Evolutionary conservation across 768 basidiomycete genomes (phyloP).

Genomic region (Lactarius trivialis): DNA sequence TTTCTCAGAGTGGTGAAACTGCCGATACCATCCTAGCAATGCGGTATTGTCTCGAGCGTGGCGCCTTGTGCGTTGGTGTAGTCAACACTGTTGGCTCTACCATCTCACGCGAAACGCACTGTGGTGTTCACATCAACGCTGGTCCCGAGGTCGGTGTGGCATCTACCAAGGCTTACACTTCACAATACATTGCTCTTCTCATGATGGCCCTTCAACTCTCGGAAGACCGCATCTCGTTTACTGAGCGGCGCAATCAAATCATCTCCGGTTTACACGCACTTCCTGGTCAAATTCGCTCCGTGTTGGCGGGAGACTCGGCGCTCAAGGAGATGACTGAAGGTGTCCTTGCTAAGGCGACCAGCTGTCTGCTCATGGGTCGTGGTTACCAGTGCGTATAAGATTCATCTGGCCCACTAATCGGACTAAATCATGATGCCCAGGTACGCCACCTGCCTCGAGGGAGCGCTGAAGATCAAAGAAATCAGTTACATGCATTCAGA

Average conservation of each 20-base stretch:
- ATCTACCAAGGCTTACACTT: slow-evolving; percentile 98
- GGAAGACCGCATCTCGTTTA: slow-evolving; percentile 93
- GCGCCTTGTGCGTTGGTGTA: slow-evolving; percentile 93
- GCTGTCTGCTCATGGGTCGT: slow-evolving; percentile 92
- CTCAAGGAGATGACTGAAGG: slow-evolving; percentile 82
- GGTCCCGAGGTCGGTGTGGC: slow-evolving; percentile 99
- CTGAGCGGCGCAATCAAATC: slow-evolving; percentile 84
- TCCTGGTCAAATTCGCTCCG: slow-evolving; percentile 80
- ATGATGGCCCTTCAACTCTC: slow-evolving; percentile 99
- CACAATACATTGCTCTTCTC: slow-evolving; percentile 95
- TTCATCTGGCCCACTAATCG: neutral
- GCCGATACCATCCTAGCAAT: slow-evolving; percentile 96
- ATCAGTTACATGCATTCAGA: slow-evolving; percentile 89
- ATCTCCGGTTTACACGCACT: slow-evolving; percentile 90
- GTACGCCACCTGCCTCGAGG: slow-evolving; percentile 95
- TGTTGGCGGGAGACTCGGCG: slow-evolving; percentile 69
- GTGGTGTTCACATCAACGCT: slow-evolving; percentile 99
- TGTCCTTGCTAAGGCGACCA: slow-evolving; percentile 70
- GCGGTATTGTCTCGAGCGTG: slow-evolving; percentile 94
- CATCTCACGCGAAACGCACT: slow-evolving; percentile 96
- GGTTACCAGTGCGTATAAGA: slow-evolving; percentile 77
- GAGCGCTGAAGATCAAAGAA: slow-evolving; percentile 99
- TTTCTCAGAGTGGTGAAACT: slow-evolving; percentile 97
- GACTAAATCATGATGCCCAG: slow-evolving; percentile 30
- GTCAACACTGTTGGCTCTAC: slow-evolving; percentile 99